phyloP scores from a whole-genome alignment of 2,329 filamentous ascomycete genomes.

The Aspergillus udagawae region DNA sequence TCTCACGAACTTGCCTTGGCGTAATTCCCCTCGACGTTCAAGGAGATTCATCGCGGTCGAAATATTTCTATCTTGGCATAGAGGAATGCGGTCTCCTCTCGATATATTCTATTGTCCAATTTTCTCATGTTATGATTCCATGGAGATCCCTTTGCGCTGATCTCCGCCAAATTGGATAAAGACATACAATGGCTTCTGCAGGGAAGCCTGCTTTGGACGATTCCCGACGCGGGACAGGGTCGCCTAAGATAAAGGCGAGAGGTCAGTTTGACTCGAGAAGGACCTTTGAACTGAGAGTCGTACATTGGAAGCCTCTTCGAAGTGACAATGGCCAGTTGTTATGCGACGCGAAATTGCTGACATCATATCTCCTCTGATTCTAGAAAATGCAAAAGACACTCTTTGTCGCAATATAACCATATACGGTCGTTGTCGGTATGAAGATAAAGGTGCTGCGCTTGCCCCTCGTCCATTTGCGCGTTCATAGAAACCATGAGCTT shows the following conservation, averaged over 20 bases:
- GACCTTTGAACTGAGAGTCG: background rate
- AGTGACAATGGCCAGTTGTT: background rate
- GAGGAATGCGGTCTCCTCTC: slow-evolving; percentile 38
- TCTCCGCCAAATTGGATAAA: slow-evolving; percentile 27
- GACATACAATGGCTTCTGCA: slow-evolving; percentile 40
- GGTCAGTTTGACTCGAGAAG: slow-evolving; percentile 33
- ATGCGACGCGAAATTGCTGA: slow-evolving; percentile 9
- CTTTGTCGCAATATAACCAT: slow-evolving; percentile 90
- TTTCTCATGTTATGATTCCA: slow-evolving; percentile 32
- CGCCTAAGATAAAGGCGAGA: slow-evolving; percentile 47
- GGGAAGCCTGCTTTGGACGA: slow-evolving; percentile 44
- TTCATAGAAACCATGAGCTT: background rate
- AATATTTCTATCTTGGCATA: slow-evolving; percentile 14
- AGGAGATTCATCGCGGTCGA: slow-evolving; percentile 5
- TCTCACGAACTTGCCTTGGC: slow-evolving; percentile 2
- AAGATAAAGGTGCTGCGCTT: slow-evolving; percentile 64
- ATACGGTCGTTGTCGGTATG: slow-evolving; percentile 88
- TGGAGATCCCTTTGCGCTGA: slow-evolving; percentile 38
- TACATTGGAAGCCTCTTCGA: background rate
- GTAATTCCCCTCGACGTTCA: background rate
- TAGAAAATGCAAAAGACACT: slow-evolving; percentile 79
- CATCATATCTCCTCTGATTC: slow-evolving; percentile 1
- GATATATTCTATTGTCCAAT: slow-evolving; percentile 23
- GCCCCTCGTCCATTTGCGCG: slow-evolving; percentile 2
- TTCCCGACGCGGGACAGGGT: slow-evolving; percentile 42